Base-by-base conservation (phyloP, 306 rosid genomes). In the Nissolia schottii region DNA sequence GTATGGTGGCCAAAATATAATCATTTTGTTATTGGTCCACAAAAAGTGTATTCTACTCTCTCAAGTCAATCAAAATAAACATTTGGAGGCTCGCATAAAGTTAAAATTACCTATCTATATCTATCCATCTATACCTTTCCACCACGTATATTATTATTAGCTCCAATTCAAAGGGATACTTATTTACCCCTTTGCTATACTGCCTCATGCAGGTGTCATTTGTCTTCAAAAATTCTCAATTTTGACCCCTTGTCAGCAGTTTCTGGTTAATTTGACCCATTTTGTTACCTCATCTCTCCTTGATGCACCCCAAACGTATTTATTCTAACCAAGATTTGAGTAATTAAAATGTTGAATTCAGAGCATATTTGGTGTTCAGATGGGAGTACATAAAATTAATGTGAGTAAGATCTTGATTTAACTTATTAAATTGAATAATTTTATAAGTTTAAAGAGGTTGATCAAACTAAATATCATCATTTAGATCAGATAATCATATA, bases 1-100 rank as follows among this genome's bases (percentile, higher is more conserved):
- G 71, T 76, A 67, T 79, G 79, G 72, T 79, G 80, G 62, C 83
- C 83, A 60, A 74, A 74, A 68, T 50, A 68, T 50, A 80, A 80
- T 80, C 61, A 74, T 74, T 74, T 29, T 50, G 62, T 67, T 80
- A 54, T 50, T 38, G 80, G 67, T 43, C 80, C 76, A 67, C 80
- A 69, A 74, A 74, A 79, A 60, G 80, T 57, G 64, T 45, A 37
- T 35, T 41, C 48, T 45, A 37, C 32, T 41, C 48, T 71, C 48
- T 41, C 55, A 25, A 5, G 31, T 61, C 38, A 70, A 77, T 77
- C 41, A 62, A 59, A 72, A 57, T 66, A 60, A 65, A 65, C 67
- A 43, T 62, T 48, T 72, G 68, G 32, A 64, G 49, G 37, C 28
- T 57, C 29, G 3, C 49, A 11, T n/a, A 72, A 79, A 66, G 48